These are phyloP conservation scores for Biscogniauxia marginata DNA, from an alignment of 2,329 filamentous ascomycete genomes.

Conservation along the genomic window DNA sequence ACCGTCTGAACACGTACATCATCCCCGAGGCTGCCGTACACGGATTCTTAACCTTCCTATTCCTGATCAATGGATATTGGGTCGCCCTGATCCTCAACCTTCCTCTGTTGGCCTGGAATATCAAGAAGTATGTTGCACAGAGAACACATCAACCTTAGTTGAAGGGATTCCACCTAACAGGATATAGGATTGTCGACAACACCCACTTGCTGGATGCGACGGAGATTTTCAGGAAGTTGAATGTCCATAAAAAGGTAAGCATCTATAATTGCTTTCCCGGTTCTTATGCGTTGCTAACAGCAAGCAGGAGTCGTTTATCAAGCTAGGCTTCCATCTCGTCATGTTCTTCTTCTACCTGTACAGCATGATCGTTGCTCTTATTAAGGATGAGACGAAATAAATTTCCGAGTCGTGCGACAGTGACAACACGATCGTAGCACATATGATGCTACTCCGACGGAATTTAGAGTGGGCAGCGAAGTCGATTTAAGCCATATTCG, in stretches of 20 bases:
- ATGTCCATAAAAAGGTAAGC: slow-evolving; percentile 94
- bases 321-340: slow-evolving; percentile 95
- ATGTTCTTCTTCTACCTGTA: slow-evolving; percentile 99
- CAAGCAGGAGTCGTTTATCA: slow-evolving; percentile 90
- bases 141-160: neutral
- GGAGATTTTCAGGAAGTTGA: slow-evolving; percentile 98
- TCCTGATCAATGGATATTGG: slow-evolving; percentile 99
- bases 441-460: slow-evolving; percentile 8
- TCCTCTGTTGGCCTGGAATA: slow-evolving; percentile 88
- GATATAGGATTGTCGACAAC: slow-evolving; percentile 85
- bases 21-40: slow-evolving; percentile 97
- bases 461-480: neutral
- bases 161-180: slow-evolving; percentile 13
- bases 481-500: neutral
- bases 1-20: slow-evolving; percentile 99
- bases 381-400: slow-evolving; percentile 90
- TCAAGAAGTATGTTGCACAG: slow-evolving; percentile 79
- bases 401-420: slow-evolving; percentile 1
- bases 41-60: slow-evolving; percentile 90
- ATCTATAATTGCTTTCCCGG: too few relatives aligned
- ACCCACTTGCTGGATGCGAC: slow-evolving; percentile 95
- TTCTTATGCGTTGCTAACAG: slow-evolving; percentile 8
- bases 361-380: slow-evolving; percentile 96
- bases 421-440: slow-evolving; percentile 7
- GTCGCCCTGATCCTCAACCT: slow-evolving; percentile 87